Evolutionary conservation across 352 stramenopile species (phyloP), one percentile per base, ranked within the genome.

Genomic region (Poterioochromonas sp.): DNA sequence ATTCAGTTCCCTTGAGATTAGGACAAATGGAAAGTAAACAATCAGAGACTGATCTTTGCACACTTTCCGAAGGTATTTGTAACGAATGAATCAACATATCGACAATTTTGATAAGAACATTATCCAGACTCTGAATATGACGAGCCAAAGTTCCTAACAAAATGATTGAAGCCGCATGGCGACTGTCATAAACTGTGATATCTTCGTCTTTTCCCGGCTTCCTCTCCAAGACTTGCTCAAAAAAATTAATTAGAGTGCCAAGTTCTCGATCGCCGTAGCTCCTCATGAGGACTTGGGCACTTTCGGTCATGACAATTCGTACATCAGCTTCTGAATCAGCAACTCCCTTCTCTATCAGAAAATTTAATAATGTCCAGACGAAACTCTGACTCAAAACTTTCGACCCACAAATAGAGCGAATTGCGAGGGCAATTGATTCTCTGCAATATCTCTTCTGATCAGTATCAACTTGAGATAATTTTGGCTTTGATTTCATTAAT

Each of bases 1-100:
- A 22, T 26, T 70, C 85, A 70, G 88, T 92, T 20, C 88, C 87
- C 18, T 89, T 83, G 70, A 91, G 91, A 18, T 93, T 83, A 22
- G 88, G 84, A 76, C 96, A 91, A 41, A 98, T 83, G 37, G 91
- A 90, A 29, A 88, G 88, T 60, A 98, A 81, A 71, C 91, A 96
- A 53, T 86, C 88, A 20, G 93, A 89, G 0, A 97, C 90, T 2
- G 93, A 93, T 39, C 89, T 87, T 81, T 97, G 93, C 37, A 97
- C 92, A 22, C 90, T 90, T 80, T 96, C 93, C 5, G 90, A 94
- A 29, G 93, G 93, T 65, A 94, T 97, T 35, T 82, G 86, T 53
- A 97, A 86, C 26, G 91, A 85, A 77, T 94, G 89, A 20, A 95
- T 69, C 12, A 96, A 84, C 40, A 83, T 89, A 71, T 94, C 86